Evolutionary conservation across 2,329 filamentous ascomycete genomes (phyloP).

Genomic region (Penicillium sp.): DNA sequence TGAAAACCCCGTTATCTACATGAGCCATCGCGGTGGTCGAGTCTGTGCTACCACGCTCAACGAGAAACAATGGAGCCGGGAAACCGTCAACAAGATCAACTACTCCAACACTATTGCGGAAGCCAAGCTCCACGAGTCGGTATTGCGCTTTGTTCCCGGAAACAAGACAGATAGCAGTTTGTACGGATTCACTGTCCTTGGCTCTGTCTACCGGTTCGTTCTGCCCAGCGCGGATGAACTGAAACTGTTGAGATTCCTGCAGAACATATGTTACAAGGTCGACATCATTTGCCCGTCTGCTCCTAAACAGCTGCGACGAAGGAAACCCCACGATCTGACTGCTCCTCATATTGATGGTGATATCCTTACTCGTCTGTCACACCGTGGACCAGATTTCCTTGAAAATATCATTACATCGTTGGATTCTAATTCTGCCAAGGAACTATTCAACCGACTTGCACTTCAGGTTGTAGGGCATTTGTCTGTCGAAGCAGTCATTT

Average conservation of each 20-base stretch:
- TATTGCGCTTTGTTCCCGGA: slow-evolving; percentile 29
- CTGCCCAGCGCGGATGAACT: slow-evolving; percentile 63
- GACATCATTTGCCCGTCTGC: slow-evolving; percentile 52
- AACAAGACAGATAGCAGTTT: slow-evolving; percentile 35
- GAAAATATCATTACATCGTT: slow-evolving; percentile 30
- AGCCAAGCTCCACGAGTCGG: slow-evolving; percentile 36
- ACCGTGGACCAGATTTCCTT: slow-evolving; percentile 39
- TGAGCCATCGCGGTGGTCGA: slow-evolving; percentile 53
- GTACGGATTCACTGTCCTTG: slow-evolving; percentile 68
- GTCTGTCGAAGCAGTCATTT: slow-evolving; percentile 2
- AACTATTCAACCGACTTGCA: not conserved
- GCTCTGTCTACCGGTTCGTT: slow-evolving; percentile 68
- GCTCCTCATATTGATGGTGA: slow-evolving; percentile 69
- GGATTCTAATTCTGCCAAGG: not conserved
- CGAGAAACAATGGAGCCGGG: slow-evolving; percentile 11
- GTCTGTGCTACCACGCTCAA: slow-evolving; percentile 38
- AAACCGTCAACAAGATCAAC: not conserved
- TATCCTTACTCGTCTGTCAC: slow-evolving; percentile 57
- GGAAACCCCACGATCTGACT: slow-evolving; percentile 22
- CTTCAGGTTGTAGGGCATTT: not conserved
- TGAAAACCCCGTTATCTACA: slow-evolving; percentile 45
- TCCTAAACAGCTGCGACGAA: slow-evolving; percentile 30
- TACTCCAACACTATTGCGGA: slow-evolving; percentile 19
- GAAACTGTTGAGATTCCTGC: slow-evolving; percentile 69
- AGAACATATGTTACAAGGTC: slow-evolving; percentile 62